Evolutionary conservation across 345 rosid species (phyloP).

Genomic region (Stellera chamaejasme): DNA sequence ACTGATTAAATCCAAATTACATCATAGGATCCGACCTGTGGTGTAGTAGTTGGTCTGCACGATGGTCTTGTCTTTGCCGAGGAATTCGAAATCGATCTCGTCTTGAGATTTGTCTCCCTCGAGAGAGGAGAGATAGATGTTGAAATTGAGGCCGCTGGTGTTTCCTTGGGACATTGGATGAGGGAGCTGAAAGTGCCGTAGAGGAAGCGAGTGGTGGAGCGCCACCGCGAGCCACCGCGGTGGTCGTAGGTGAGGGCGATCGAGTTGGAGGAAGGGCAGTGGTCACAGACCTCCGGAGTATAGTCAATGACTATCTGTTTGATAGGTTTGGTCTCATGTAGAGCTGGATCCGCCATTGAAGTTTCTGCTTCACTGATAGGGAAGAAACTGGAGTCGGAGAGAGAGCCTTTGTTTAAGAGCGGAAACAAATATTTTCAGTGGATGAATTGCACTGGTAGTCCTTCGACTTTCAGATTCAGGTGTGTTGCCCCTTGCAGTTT

Average conservation of each 20-base stretch:
- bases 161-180: constrained; percentile 42
- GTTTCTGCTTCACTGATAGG: too few relatives aligned
- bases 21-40: constrained; percentile 19
- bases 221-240: constrained; percentile 61
- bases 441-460: too few relatives aligned
- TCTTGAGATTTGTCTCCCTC: constrained; percentile 64
- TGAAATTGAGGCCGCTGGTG: constrained; percentile 65
- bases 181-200: constrained; percentile 50
- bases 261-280: constrained; percentile 38
- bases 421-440: too few relatives aligned
- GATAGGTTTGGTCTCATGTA: constrained; percentile 36
- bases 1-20: too few relatives aligned
- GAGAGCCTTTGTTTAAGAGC: too few relatives aligned
- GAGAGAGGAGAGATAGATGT: constrained; percentile 49
- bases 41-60: constrained; percentile 47
- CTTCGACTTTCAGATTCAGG: too few relatives aligned
- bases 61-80: constrained; percentile 43
- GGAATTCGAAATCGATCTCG: constrained; percentile 65
- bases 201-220: constrained; percentile 47
- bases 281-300: constrained; percentile 50
- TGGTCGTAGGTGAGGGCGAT: constrained; percentile 45
- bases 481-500: too few relatives aligned
- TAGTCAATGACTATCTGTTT: constrained; percentile 51
- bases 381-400: too few relatives aligned
- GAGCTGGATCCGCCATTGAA: constrained; percentile 41